phyloP scores from a whole-genome alignment of 371 early-diverging fungal genomes.

The Blakeslea trispora region DNA sequence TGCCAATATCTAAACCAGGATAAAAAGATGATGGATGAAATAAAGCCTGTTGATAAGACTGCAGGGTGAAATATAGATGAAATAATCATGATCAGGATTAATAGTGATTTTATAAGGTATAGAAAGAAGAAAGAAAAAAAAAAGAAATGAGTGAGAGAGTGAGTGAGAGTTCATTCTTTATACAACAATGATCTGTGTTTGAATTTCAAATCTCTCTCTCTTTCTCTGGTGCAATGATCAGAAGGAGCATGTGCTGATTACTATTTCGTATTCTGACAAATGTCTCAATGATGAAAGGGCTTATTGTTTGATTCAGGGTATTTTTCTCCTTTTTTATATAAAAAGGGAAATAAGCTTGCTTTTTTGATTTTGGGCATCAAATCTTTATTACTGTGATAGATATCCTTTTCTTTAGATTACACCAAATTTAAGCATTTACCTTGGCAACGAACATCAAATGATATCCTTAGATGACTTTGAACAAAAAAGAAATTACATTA shows the following conservation, averaged over 20 bases:
- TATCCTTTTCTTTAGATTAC: not conserved
- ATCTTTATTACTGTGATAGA: not conserved
- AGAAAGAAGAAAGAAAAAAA: slow-evolving; percentile 4
- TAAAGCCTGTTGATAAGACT: slow-evolving; percentile 5
- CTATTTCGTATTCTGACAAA: too few relatives aligned
- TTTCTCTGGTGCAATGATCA: too few relatives aligned
- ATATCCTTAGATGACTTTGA: not conserved
- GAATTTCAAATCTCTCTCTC: too few relatives aligned
- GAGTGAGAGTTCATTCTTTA: too few relatives aligned
- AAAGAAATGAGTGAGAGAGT: slow-evolving; percentile 1
- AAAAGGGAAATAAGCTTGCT: too few relatives aligned
- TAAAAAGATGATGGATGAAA: slow-evolving; percentile 9
- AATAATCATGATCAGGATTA: slow-evolving; percentile 9
- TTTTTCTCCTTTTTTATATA: too few relatives aligned
- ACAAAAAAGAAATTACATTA: not conserved
- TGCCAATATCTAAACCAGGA: slow-evolving; percentile 25
- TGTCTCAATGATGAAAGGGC: too few relatives aligned
- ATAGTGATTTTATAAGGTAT: slow-evolving; percentile 3
- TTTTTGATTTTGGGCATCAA: not conserved
- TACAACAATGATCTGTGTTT: too few relatives aligned
- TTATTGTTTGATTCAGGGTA: too few relatives aligned
- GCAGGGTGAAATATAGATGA: slow-evolving; percentile 16
- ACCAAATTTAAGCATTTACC: too few relatives aligned
- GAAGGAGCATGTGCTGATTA: too few relatives aligned
- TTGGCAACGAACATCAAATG: too few relatives aligned